A percentile compares a stretch with the other conserved stretches of the same genome.
These are phyloP conservation scores for Hypoxylon lienhwacheense DNA, from an alignment of 495 filamentous ascomycete genomes.

Conservation along the genomic window DNA sequence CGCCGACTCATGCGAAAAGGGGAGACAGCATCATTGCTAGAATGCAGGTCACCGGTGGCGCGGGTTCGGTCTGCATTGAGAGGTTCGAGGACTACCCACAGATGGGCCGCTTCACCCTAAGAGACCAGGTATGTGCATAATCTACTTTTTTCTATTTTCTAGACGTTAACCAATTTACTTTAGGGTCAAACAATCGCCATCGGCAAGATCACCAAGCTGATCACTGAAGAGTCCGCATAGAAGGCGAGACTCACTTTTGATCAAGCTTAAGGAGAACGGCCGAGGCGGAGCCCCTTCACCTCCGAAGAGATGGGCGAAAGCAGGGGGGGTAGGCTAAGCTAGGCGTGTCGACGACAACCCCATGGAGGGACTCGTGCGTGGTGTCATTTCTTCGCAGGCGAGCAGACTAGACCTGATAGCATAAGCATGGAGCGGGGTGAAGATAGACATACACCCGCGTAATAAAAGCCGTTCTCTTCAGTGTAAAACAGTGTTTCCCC, in stretches of 20 bases:
- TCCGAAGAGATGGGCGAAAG: background rate
- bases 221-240: constrained; percentile 42
- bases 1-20: constrained; percentile 88
- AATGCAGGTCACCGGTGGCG: constrained; percentile 79
- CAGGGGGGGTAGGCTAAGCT: background rate
- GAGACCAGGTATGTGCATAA: constrained; percentile 72
- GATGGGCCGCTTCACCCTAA: constrained; percentile 89
- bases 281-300: background rate
- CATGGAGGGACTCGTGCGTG: background rate
- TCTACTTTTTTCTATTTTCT: constrained; percentile 19
- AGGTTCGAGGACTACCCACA: constrained; percentile 92
- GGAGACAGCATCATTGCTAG: constrained; percentile 93
- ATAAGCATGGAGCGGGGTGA: constrained; percentile 4
- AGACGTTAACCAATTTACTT: constrained; percentile 24
- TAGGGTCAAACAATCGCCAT: constrained; percentile 94
- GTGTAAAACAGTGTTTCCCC: background rate
- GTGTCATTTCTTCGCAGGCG: background rate
- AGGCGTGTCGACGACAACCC: background rate
- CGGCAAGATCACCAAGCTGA: constrained; percentile 90
- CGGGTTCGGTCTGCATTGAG: constrained; percentile 88
- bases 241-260: background rate
- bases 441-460: constrained; percentile 15
- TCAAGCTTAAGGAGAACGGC: constrained; percentile 1
- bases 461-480: constrained; percentile 23
- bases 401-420: constrained; percentile 10